Evolutionary conservation across 441 rosid genomes (phyloP).

Genomic region (Kokia cookei): DNA sequence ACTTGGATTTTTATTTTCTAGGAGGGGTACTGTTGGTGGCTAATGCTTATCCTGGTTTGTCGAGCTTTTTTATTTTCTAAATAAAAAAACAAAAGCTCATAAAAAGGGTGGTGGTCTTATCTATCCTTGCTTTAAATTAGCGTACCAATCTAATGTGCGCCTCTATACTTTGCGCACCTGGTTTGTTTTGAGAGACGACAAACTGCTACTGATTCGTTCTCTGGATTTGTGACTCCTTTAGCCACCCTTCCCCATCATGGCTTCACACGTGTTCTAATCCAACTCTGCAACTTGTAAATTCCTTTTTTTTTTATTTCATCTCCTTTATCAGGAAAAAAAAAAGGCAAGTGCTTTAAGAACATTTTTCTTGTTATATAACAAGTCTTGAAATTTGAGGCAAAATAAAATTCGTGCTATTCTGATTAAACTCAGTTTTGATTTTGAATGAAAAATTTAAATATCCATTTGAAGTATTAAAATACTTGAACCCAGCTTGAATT

Average conservation of each 20-base stretch:
- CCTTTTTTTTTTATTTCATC: not conserved
- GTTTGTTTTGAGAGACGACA: not conserved
- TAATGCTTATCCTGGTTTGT: constrained; percentile 26
- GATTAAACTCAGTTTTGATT: too few relatives aligned
- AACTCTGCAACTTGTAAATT: not conserved
- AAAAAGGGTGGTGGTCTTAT: constrained; percentile 6
- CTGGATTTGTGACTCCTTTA: not conserved
- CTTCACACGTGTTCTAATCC: not conserved
- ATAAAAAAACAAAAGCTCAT: not conserved
- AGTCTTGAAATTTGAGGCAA: too few relatives aligned
- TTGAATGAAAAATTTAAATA: too few relatives aligned
- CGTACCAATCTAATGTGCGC: constrained; percentile 12
- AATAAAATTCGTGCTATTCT: too few relatives aligned
- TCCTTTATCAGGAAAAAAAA: not conserved
- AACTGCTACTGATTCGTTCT: not conserved
- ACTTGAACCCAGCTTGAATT: too few relatives aligned
- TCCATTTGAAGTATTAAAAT: too few relatives aligned
- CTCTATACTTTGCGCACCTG: constrained; percentile 14
- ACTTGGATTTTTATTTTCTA: not conserved
- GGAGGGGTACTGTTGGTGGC: not conserved
- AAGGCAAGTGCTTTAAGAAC: not conserved
- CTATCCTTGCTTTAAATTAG: constrained; percentile 4
- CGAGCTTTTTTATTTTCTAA: not conserved
- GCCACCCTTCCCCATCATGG: not conserved
- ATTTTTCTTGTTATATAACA: too few relatives aligned